phyloP scores from a whole-genome alignment of 148 eudicot species.

The Camellia lanceoleosa region DNA sequence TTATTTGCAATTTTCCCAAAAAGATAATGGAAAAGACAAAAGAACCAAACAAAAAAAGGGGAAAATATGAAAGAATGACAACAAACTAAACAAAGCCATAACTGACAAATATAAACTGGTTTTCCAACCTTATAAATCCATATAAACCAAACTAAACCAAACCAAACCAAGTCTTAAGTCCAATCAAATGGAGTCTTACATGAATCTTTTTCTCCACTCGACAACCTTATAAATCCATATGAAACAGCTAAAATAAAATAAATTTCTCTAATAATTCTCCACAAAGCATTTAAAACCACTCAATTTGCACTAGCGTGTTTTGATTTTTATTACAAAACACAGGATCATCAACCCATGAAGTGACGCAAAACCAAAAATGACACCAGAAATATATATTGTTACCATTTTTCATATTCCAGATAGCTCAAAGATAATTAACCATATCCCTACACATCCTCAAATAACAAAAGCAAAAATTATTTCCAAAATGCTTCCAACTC shows the following conservation, averaged over 20 bases:
- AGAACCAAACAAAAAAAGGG: too few relatives aligned
- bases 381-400: neutral
- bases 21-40: too few relatives aligned
- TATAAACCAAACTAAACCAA: neutral
- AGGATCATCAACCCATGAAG: neutral
- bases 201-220: too few relatives aligned
- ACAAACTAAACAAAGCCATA: too few relatives aligned
- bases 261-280: neutral
- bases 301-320: neutral
- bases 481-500: neutral
- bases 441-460: neutral
- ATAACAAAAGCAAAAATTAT: neutral
- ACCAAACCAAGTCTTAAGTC: neutral
- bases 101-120: too few relatives aligned
- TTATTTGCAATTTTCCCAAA: too few relatives aligned
- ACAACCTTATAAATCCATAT: neutral
- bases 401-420: neutral
- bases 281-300: neutral
- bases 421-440: neutral
- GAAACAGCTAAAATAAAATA: neutral
- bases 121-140: too few relatives aligned
- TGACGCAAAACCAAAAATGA: neutral
- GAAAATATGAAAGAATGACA: too few relatives aligned
- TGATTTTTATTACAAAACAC: neutral
- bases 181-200: too few relatives aligned